A percentile compares a stretch with the other conserved stretches of the same genome.
Evolutionary conservation across 805 yeast genomes (phyloP).

Genomic region (Kuraishia molischiana): DNA sequence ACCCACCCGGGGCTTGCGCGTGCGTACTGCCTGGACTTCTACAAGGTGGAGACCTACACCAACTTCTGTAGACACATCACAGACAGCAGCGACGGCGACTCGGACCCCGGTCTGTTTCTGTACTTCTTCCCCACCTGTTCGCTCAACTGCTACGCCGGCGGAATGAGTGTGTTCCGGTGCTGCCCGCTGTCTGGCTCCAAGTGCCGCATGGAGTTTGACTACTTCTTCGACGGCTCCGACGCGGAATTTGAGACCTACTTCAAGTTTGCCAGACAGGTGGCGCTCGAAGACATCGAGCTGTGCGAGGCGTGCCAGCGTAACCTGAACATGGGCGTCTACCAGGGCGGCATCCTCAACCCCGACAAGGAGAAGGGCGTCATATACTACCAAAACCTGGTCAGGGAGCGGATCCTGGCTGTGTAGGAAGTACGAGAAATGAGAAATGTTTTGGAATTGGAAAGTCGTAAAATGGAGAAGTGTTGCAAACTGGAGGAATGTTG

Average conservation of each 20-base stretch:
- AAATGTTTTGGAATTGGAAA: too few species aligned
- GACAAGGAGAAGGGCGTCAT: conserved; percentile 16
- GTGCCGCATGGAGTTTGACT: conserved; percentile 21
- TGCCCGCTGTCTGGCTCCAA: conserved; percentile 16
- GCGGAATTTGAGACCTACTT: conserved; percentile 18
- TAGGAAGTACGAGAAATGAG: too few species aligned
- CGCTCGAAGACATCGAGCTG: conserved; percentile 18
- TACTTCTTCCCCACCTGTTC: conserved; percentile 19
- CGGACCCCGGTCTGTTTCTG: conserved; percentile 14
- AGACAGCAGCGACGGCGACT: conserved; percentile 5
- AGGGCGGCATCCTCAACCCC: conserved; percentile 17
- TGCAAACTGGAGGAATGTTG: too few species aligned
- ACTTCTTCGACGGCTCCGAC: conserved; percentile 15
- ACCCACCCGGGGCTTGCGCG: conserved; percentile 17
- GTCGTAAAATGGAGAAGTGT: too few species aligned
- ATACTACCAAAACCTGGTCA: conserved; percentile 20
- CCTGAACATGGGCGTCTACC: conserved; percentile 13
- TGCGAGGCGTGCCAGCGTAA: conserved; percentile 20
- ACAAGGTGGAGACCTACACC: conserved; percentile 15
- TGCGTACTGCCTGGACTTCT: conserved; percentile 17
- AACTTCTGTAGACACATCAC: conserved; percentile 18
- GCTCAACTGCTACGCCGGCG: conserved; percentile 19
- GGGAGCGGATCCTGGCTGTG: neutral
- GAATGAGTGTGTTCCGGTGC: conserved; percentile 18
- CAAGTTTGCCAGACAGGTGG: conserved; percentile 21